A percentile compares a stretch with the other conserved stretches of the same genome.
phyloP scores from a whole-genome alignment of 2,329 filamentous ascomycete genomes.

The Monosporascus cannonballus region DNA sequence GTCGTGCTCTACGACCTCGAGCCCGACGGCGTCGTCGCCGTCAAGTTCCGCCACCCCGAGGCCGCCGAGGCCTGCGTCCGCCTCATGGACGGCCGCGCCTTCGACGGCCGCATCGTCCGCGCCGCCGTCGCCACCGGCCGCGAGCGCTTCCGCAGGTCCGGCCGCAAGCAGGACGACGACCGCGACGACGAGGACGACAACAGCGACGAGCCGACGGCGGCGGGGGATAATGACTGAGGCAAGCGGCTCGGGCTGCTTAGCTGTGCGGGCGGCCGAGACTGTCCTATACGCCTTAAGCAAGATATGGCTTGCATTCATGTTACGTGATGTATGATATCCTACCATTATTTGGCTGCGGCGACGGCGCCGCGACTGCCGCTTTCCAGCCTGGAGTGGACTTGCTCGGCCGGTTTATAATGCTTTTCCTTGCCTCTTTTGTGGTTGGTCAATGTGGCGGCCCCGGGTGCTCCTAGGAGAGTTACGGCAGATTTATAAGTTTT shows the following conservation, averaged over 20 bases:
- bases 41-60: slow-evolving; percentile 69
- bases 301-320: background rate
- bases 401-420: no score
- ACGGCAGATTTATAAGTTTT: no score
- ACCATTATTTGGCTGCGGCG: background rate
- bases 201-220: background rate
- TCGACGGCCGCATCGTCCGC: slow-evolving; percentile 64
- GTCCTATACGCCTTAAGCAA: no score
- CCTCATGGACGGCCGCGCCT: slow-evolving; percentile 74
- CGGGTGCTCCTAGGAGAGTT: no score
- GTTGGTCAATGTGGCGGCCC: no score
- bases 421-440: no score
- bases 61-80: slow-evolving; percentile 67
- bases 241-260: no score
- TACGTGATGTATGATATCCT: background rate
- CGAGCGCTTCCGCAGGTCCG: slow-evolving; percentile 68
- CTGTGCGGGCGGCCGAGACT: no score
- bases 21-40: slow-evolving; percentile 73
- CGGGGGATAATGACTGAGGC: background rate
- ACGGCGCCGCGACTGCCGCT: no score
- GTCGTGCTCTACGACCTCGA: slow-evolving; percentile 88
- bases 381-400: no score
- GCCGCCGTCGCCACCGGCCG: slow-evolving; percentile 66
- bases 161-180: slow-evolving; percentile 36
- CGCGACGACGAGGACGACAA: slow-evolving; percentile 12